Evolutionary conservation across 1,284 basidiomycete species (phyloP).

Genomic region (Tylopilus sp.): DNA sequence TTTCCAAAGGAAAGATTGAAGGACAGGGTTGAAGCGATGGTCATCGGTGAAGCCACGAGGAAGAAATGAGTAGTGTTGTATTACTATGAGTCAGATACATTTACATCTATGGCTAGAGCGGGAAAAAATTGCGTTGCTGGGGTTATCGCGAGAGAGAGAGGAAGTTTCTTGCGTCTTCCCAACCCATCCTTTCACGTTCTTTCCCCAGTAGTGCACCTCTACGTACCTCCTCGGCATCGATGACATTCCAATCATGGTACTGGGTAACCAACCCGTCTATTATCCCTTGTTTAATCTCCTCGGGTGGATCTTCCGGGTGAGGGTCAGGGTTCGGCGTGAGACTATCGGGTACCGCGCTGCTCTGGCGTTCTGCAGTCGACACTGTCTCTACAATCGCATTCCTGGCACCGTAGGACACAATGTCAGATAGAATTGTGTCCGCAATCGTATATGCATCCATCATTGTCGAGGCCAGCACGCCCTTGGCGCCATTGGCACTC

Average conservation of each 20-base stretch:
- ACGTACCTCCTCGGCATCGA: slow-evolving; percentile 66
- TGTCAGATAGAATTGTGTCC: slow-evolving; percentile 67
- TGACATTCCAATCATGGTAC: slow-evolving; percentile 68
- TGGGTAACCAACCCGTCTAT: slow-evolving; percentile 47
- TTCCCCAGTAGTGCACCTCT: slow-evolving; percentile 62
- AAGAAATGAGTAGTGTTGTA: slow-evolving; percentile 9
- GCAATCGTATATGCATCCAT: slow-evolving; percentile 85
- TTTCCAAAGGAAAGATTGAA: slow-evolving; percentile 27
- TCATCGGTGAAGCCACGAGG: background rate
- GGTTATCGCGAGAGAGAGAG: slow-evolving; percentile 27
- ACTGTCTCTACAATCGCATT: slow-evolving; percentile 19
- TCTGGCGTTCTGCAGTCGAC: slow-evolving; percentile 13
- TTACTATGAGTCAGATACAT: slow-evolving; percentile 11
- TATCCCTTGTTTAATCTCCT: slow-evolving; percentile 57
- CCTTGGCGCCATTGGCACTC: slow-evolving; percentile 89
- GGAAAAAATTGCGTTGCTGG: background rate
- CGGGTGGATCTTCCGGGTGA: slow-evolving; percentile 47
- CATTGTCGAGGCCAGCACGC: slow-evolving; percentile 94
- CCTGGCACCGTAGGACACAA: slow-evolving; percentile 21
- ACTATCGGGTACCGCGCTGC: slow-evolving; percentile 32
- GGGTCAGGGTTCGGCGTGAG: slow-evolving; percentile 25
- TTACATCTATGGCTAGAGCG: slow-evolving; percentile 7
- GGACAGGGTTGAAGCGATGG: slow-evolving; percentile 15
- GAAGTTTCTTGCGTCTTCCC: slow-evolving; percentile 53
- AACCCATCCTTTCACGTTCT: slow-evolving; percentile 76